phyloP scores from a whole-genome alignment of 306 rosid species.

The Cucumis cinereus region DNA sequence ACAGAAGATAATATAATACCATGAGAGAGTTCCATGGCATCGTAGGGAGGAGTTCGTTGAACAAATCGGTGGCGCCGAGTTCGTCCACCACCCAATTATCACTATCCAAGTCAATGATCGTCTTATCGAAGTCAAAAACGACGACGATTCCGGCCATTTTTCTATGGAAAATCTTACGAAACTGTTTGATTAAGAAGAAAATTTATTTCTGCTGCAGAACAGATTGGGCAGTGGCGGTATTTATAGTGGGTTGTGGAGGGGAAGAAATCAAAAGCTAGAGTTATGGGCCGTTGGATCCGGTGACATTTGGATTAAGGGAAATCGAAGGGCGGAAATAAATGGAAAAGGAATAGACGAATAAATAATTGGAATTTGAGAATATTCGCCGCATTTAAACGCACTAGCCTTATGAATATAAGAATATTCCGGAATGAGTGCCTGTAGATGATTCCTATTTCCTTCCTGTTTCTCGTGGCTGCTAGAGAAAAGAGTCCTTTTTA shows the following conservation, averaged over 20 bases:
- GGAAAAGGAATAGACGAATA: not conserved
- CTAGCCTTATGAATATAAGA: not conserved
- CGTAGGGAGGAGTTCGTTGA: conserved; percentile 1
- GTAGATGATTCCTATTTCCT: not conserved
- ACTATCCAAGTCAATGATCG: not conserved
- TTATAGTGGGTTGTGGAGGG: not conserved
- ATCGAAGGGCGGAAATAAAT: not conserved
- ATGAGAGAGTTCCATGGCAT: conserved; percentile 9
- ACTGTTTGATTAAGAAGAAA: not conserved
- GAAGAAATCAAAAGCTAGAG: not conserved
- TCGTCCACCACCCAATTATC: conserved; percentile 8
- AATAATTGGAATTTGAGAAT: not conserved
- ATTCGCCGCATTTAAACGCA: not conserved
- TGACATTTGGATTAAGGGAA: not conserved
- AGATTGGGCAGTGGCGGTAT: not conserved
- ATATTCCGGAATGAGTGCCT: conserved; percentile 3
- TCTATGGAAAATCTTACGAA: not conserved
- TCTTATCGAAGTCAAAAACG: conserved; percentile 5
- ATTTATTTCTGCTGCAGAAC: not conserved
- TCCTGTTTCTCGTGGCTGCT: not conserved
- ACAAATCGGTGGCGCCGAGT: conserved; percentile 7
- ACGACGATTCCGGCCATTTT: not conserved
- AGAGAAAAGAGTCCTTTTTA: not conserved
- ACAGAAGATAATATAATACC: not conserved
- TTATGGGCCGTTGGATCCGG: not conserved